phyloP scores from a whole-genome alignment of 2,329 filamentous ascomycete species.

The Penicillium sp. region DNA sequence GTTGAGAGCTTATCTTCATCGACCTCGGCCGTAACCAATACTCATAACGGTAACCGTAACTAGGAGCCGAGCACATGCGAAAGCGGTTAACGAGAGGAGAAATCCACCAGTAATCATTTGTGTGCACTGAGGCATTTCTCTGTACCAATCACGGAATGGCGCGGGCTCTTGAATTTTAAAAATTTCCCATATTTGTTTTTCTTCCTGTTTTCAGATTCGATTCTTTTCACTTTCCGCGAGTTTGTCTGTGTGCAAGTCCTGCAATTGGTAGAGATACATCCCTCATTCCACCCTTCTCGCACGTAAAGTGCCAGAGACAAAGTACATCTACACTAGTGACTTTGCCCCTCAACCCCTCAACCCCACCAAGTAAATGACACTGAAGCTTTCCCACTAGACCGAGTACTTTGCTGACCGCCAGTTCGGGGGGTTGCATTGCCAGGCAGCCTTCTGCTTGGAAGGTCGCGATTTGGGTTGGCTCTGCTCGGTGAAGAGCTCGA shows the following conservation, averaged over 20 bases:
- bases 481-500: background rate
- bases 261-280: background rate
- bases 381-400: slow-evolving; percentile 3
- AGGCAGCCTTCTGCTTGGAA: background rate
- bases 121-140: slow-evolving; percentile 19
- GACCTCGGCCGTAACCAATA: background rate
- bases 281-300: background rate
- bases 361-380: slow-evolving; percentile 7
- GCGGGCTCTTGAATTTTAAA: background rate
- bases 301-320: background rate
- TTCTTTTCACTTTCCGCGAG: too few species aligned
- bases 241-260: background rate
- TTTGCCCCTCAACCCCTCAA: background rate
- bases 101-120: background rate
- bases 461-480: background rate
- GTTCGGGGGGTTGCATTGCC: slow-evolving; percentile 4
- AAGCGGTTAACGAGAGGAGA: background rate
- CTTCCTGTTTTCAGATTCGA: too few species aligned
- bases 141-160: slow-evolving; percentile 10
- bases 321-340: background rate
- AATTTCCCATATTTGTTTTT: too few species aligned
- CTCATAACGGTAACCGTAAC: background rate
- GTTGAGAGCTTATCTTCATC: background rate
- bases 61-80: background rate
- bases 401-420: slow-evolving; percentile 14